Base-by-base conservation (phyloP, 352 stramenopile genomes). In the Aphanomyces stellatus region DNA sequence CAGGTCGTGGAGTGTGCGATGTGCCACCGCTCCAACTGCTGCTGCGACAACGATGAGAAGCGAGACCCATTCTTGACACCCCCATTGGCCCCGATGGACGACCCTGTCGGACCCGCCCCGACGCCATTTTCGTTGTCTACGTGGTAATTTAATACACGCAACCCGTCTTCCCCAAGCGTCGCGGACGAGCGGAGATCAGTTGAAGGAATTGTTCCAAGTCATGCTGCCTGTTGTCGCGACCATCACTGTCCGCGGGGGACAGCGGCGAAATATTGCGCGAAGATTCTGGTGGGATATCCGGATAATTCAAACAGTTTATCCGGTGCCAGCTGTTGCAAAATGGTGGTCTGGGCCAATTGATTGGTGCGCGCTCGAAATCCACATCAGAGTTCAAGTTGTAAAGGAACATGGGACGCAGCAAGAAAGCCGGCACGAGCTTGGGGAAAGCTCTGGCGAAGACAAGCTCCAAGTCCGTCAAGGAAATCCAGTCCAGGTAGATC, bases 391-490 rank as follows among this genome's bases (percentile, higher is more conserved):
- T 62, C 53, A 62, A 62, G 15, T 46, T 48, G n/a, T 28, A 17
- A 62, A 24, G 10, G 51, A 64, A 24, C 51, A 64, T 64, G 55
- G 55, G 55, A 37, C 55, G 86, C 22, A 73, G 77, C 13, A 91
- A 91, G 73, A 67, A 88, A 8, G 77, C 88, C 70, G 91, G 88
- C 65, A 77, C 81, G 46, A 79, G 74, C 13, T 76, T 95, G 35
- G 86, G 86, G 56, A 82, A 88, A 61, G 79, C 86, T 63, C 74
- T 95, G 46, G 65, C 92, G 59, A 79, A 79, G 55, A 87, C 81
- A 55, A 81, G 92, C 41, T 71, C 71, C 22, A 86, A 82, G 22
- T 78, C 76, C 60, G 89, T 82, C 25, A 57, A 71, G 53, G 85
- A 94, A 66, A 78, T 94, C 51, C 71, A 81, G 60, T 94, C 85